A percentile compares a stretch with the other conserved stretches of the same genome.
Conservation (phyloP, 768 basidiomycete species). For the Boletus bicolor region DNA sequence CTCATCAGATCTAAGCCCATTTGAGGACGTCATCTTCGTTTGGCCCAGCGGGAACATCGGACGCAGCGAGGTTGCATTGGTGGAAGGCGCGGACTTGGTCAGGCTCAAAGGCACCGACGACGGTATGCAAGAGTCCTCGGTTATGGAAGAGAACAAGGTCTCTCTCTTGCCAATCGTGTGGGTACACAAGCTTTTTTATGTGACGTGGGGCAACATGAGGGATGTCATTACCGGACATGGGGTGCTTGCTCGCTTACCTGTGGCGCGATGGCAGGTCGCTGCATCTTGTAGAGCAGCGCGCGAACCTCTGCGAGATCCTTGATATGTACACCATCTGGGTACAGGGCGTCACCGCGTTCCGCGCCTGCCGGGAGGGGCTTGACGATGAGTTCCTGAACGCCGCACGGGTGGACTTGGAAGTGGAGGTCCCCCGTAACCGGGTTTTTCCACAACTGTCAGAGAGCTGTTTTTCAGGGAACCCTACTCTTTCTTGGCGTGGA, state of each 20-base stretch:
- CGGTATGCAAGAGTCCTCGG: constrained; percentile 63
- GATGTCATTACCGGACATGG: neutral
- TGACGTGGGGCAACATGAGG: neutral
- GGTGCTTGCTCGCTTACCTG: constrained; percentile 34
- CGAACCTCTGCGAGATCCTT: constrained; percentile 72
- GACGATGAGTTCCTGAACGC: constrained; percentile 60
- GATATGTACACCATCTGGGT: constrained; percentile 78
- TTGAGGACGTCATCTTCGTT: constrained; percentile 40
- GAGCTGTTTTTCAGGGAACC: neutral
- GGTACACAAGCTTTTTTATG: constrained; percentile 61
- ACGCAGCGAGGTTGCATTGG: constrained; percentile 58
- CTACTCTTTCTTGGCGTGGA: neutral
- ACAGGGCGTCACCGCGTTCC: constrained; percentile 60
- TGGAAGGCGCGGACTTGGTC: constrained; percentile 50
- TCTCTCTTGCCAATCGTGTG: constrained; percentile 77
- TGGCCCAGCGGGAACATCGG: constrained; percentile 48
- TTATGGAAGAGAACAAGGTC: constrained; percentile 74
- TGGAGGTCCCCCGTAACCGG: constrained; percentile 79
- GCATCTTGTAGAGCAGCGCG: constrained; percentile 77
- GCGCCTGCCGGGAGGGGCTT: constrained; percentile 67
- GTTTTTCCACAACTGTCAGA: constrained; percentile 81
- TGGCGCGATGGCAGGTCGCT: constrained; percentile 86
- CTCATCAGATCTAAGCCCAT: constrained; percentile 36
- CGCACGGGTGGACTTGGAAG: constrained; percentile 89
- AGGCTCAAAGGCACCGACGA: constrained; percentile 59